These are phyloP conservation scores for Alternaria dauci DNA, from an alignment of 2,329 filamentous ascomycete species.

Conservation along the genomic window DNA sequence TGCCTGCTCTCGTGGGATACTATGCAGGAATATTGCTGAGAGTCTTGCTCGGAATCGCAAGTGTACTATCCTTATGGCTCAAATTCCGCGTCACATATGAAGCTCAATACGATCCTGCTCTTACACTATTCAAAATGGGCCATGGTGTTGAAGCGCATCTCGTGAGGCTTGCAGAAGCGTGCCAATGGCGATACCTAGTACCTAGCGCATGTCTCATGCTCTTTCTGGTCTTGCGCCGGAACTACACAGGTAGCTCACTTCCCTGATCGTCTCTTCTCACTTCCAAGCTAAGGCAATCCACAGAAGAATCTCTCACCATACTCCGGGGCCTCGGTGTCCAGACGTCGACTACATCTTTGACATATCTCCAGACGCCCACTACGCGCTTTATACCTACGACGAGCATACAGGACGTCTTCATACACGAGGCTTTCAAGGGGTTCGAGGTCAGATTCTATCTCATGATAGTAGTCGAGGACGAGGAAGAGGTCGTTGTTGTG, in stretches of 20 bases:
- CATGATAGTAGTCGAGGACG: constrained; percentile 86
- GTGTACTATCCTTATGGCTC: constrained; percentile 49
- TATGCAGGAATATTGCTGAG: constrained; percentile 57
- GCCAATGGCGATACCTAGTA: constrained; percentile 55
- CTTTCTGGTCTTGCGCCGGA: constrained; percentile 57
- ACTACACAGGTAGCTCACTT: constrained; percentile 59
- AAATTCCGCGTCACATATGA: constrained; percentile 30
- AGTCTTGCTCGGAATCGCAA: constrained; percentile 53
- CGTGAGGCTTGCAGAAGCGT: constrained; percentile 48
- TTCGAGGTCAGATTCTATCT: constrained; percentile 92
- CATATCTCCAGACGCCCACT: constrained; percentile 69
- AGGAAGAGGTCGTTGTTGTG: constrained; percentile 90
- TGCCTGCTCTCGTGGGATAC: constrained; percentile 57
- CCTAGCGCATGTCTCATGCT: constrained; percentile 51
- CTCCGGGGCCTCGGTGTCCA: constrained; percentile 91
- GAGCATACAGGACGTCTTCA: constrained; percentile 89
- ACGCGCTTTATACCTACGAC: constrained; percentile 89
- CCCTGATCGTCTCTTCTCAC: neutral
- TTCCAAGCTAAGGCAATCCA: constrained; percentile 29
- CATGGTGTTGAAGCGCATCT: constrained; percentile 26
- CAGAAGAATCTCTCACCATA: constrained; percentile 84
- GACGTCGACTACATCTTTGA: constrained; percentile 75
- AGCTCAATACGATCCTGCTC: constrained; percentile 1
- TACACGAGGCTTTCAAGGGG: constrained; percentile 93
- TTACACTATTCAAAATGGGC: constrained; percentile 16